Evolutionary conservation across 805 yeast species (phyloP).

Genomic region (Suhomyces tanzawaensis): DNA sequence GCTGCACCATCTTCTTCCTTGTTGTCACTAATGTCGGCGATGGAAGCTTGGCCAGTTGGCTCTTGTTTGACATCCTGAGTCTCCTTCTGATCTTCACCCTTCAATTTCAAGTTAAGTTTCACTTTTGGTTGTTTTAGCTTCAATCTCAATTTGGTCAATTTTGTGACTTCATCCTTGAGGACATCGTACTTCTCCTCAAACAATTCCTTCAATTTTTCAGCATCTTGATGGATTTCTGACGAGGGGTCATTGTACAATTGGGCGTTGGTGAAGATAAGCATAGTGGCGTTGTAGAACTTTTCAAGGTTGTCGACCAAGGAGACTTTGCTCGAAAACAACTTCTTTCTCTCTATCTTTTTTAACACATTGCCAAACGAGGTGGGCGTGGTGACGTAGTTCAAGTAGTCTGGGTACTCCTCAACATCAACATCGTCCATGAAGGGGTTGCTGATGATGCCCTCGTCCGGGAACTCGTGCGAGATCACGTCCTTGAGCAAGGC

Average conservation of each 20-base stretch:
- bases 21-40: slow-evolving; percentile 9
- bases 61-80: slow-evolving; percentile 19
- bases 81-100: slow-evolving; percentile 13
- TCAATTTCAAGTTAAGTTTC: slow-evolving; percentile 26
- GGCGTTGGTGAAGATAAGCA: slow-evolving; percentile 75
- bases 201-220: slow-evolving; percentile 54
- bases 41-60: not conserved
- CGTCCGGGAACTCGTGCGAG: slow-evolving; percentile 45
- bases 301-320: slow-evolving; percentile 47
- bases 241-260: slow-evolving; percentile 71
- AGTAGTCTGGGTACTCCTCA: slow-evolving; percentile 77
- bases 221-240: slow-evolving; percentile 69
- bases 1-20: slow-evolving; percentile 15
- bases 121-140: slow-evolving; percentile 28
- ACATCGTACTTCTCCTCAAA: slow-evolving; percentile 43
- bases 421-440: slow-evolving; percentile 73
- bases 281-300: slow-evolving; percentile 57
- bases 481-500: slow-evolving; percentile 39
- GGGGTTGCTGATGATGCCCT: slow-evolving; percentile 60
- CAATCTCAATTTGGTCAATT: slow-evolving; percentile 22
- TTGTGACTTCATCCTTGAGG: slow-evolving; percentile 24
- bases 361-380: slow-evolving; percentile 66
- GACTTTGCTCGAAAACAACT: slow-evolving; percentile 29
- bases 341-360: slow-evolving; percentile 49
- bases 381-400: slow-evolving; percentile 66